phyloP scores from a whole-genome alignment of 1,139 yeast genomes.

The Candida frijolesensis region DNA sequence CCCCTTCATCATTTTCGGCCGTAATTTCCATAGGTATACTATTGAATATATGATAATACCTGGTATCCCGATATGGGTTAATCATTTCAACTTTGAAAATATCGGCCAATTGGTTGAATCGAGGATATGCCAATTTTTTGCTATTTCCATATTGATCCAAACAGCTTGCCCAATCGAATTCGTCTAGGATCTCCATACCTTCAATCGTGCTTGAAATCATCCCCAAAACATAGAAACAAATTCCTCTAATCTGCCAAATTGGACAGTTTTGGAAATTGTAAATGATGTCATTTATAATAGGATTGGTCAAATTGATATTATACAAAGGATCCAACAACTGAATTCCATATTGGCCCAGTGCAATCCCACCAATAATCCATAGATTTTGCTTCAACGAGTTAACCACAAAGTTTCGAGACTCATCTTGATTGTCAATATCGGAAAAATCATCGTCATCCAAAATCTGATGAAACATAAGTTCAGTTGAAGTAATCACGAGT shows the following conservation, averaged over 20 bases:
- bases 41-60: conserved; percentile 31
- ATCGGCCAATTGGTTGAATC: conserved; percentile 13
- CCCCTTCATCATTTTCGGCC: background rate
- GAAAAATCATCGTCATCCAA: conserved; percentile 18
- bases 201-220: conserved; percentile 71
- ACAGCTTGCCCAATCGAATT: conserved; percentile 72
- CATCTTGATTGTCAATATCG: conserved; percentile 17
- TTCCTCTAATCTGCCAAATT: conserved; percentile 68
- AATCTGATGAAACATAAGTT: conserved; percentile 19
- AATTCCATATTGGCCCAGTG: conserved; percentile 68
- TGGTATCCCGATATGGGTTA: conserved; percentile 36
- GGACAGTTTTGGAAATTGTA: conserved; percentile 44
- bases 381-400: conserved; percentile 62
- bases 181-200: conserved; percentile 87
- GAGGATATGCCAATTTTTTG: conserved; percentile 59
- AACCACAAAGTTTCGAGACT: conserved; percentile 10
- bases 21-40: conserved; percentile 15
- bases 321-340: conserved; percentile 62
- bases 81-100: conserved; percentile 26
- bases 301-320: conserved; percentile 42
- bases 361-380: conserved; percentile 89
- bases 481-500: conserved; percentile 26
- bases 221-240: conserved; percentile 80
- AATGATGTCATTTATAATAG: conserved; percentile 54
- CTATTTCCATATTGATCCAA: conserved; percentile 55